These are phyloP conservation scores for Clarireedia sp. DNA, from an alignment of 2,329 filamentous ascomycete species.

Conservation along the genomic window DNA sequence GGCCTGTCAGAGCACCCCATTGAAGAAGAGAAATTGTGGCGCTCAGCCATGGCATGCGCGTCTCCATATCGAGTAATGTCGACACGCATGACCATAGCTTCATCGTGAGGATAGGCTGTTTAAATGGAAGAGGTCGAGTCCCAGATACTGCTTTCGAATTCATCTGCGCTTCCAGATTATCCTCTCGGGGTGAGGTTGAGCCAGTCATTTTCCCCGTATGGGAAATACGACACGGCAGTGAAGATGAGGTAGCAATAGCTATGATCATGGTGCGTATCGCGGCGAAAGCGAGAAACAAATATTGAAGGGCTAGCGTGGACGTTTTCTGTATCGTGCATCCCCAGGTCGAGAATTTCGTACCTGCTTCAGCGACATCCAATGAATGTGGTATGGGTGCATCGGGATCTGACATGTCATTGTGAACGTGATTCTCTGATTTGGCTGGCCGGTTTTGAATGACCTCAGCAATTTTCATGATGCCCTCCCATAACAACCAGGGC, in stretches of 20 bases:
- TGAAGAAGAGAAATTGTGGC: constrained; percentile 70
- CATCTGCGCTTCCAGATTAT: constrained; percentile 18
- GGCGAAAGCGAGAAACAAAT: constrained; percentile 42
- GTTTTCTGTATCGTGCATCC: constrained; percentile 27
- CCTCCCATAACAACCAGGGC: constrained; percentile 83
- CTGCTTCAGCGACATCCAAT: constrained; percentile 12
- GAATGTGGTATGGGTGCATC: constrained; percentile 16
- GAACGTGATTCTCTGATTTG: constrained; percentile 26
- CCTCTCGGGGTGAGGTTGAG: constrained; percentile 16
- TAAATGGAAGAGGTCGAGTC: constrained; percentile 16
- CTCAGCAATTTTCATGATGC: constrained; percentile 62
- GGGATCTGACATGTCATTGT: constrained; percentile 28
- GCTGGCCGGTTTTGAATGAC: constrained; percentile 33
- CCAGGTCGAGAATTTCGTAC: constrained; percentile 16
- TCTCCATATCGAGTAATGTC: constrained; percentile 63
- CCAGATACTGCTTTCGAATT: constrained; percentile 13
- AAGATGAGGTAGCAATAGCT: constrained; percentile 59
- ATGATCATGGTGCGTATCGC: constrained; percentile 57
- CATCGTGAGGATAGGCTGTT: constrained; percentile 57
- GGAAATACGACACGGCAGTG: constrained; percentile 49
- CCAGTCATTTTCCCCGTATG: constrained; percentile 21
- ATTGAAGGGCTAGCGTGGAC: constrained; percentile 46
- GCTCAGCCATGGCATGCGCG: constrained; percentile 85
- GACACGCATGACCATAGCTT: constrained; percentile 67
- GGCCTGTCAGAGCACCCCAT: constrained; percentile 64